Percentiles rank a stretch among this genome's conserved stretches.
Evolutionary conservation across 176 grass and related monocot species (phyloP).

Genomic region (Elaeis guineensis): DNA sequence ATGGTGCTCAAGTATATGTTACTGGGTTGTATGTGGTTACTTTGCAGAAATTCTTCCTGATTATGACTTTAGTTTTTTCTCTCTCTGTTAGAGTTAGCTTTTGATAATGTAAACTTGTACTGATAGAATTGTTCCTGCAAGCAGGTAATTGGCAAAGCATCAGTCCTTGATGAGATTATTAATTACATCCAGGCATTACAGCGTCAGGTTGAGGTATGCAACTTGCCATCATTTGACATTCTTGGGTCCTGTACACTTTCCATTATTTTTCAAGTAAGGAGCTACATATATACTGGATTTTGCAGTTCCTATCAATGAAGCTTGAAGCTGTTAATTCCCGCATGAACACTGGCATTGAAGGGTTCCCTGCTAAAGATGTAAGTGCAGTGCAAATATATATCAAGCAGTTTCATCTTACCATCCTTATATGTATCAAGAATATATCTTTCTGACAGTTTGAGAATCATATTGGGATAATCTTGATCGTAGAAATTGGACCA

Average conservation of each 20-base stretch:
- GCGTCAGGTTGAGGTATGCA: conserved; percentile 77
- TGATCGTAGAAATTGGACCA: no score
- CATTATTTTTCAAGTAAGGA: conserved; percentile 1
- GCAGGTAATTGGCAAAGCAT: conserved; percentile 95
- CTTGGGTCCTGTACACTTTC: background rate
- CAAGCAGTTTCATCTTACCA: no score
- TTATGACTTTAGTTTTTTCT: no score
- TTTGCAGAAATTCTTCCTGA: no score
- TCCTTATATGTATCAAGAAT: no score
- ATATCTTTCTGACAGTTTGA: no score
- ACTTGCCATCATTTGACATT: conserved; percentile 18
- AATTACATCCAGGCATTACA: conserved; percentile 96
- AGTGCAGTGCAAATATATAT: conserved; percentile 21
- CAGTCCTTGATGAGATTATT: conserved; percentile 93
- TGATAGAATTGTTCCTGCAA: conserved; percentile 15
- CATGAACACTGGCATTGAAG: conserved; percentile 40
- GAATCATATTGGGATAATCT: no score
- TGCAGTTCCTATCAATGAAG: conserved; percentile 94
- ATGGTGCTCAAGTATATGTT: no score
- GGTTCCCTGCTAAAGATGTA: conserved; percentile 80
- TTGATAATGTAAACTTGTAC: conserved; percentile 5
- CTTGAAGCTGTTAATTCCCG: conserved; percentile 83
- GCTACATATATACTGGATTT: conserved; percentile 15
- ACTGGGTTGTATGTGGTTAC: no score
- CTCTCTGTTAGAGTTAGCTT: no score